phyloP scores from a whole-genome alignment of 495 filamentous ascomycete genomes.

The Hyaloscypha bicolor region DNA sequence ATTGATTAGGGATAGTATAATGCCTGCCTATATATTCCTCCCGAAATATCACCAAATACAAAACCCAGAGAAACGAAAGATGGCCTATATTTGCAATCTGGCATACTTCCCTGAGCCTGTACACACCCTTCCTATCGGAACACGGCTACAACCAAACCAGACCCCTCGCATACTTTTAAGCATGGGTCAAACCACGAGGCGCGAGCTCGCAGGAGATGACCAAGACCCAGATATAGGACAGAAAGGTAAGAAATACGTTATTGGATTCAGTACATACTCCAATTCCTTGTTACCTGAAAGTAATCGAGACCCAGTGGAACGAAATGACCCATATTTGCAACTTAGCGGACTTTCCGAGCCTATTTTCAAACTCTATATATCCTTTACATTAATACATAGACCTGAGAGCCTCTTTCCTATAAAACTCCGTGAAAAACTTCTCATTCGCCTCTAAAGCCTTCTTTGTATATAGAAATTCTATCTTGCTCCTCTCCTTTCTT shows the following conservation, averaged over 20 bases:
- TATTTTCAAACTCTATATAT: slow-evolving; percentile 7
- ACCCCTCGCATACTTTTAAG: slow-evolving; percentile 3
- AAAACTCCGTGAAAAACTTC: not conserved
- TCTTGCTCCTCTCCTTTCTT: slow-evolving; percentile 1
- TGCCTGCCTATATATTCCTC: no score
- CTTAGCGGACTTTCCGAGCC: slow-evolving; percentile 9
- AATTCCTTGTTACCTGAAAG: slow-evolving; percentile 4
- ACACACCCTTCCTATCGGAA: no score
- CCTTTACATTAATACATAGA: no score
- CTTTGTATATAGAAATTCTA: not conserved
- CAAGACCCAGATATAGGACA: slow-evolving; percentile 3
- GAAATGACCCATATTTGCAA: slow-evolving; percentile 14
- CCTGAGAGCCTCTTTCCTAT: not conserved
- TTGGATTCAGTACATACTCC: slow-evolving; percentile 6
- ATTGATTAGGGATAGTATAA: no score
- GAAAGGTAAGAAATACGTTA: slow-evolving; percentile 7
- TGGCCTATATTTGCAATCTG: no score
- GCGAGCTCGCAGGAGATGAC: slow-evolving; percentile 4
- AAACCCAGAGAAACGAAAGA: no score
- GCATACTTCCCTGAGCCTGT: no score
- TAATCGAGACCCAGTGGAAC: slow-evolving; percentile 3
- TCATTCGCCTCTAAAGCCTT: not conserved
- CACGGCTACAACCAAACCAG: no score
- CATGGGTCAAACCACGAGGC: slow-evolving; percentile 4
- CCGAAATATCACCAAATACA: no score